These are phyloP conservation scores for Xylariaceae sp. DNA, from an alignment of 2,329 filamentous ascomycete genomes.

Conservation along the genomic window DNA sequence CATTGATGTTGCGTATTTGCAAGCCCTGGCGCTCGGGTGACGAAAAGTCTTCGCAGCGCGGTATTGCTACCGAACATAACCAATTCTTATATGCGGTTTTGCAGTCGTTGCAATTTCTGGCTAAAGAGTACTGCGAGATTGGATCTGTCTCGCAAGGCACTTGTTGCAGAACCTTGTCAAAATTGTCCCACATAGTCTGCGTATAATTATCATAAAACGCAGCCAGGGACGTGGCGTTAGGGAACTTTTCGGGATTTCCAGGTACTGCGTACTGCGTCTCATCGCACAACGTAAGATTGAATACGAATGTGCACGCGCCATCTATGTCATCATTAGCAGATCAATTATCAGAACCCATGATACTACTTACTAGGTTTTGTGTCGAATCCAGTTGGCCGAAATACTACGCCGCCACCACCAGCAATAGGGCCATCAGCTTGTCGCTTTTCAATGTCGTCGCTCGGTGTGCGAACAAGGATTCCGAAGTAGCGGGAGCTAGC, in stretches of 20 bases:
- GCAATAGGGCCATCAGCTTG: constrained; percentile 52
- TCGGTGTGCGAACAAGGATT: constrained; percentile 65
- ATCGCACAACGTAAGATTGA: constrained; percentile 85
- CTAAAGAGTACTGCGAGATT: constrained; percentile 80
- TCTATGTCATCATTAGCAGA: constrained; percentile 15
- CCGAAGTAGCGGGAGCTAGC: constrained; percentile 71
- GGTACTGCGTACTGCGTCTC: constrained; percentile 91
- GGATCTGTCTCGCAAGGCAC: constrained; percentile 79
- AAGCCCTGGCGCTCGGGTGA: constrained; percentile 53
- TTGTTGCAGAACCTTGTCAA: constrained; percentile 80
- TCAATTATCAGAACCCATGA: not conserved
- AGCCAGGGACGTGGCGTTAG: constrained; percentile 63
- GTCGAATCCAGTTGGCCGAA: constrained; percentile 69
- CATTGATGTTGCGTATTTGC: constrained; percentile 71
- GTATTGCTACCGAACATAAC: constrained; percentile 92
- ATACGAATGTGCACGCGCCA: constrained; percentile 74
- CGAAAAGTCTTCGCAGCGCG: constrained; percentile 85
- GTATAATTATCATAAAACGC: constrained; percentile 80
- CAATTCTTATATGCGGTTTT: constrained; percentile 83
- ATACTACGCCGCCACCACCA: constrained; percentile 77
- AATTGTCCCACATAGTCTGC: constrained; percentile 69
- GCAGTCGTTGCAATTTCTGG: constrained; percentile 75
- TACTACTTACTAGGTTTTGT: constrained; percentile 72
- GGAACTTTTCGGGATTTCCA: constrained; percentile 67
- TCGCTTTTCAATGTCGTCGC: constrained; percentile 48